Evolutionary conservation across 1,139 yeast genomes (phyloP).

Genomic region (Sugiyamaella sp.): DNA sequence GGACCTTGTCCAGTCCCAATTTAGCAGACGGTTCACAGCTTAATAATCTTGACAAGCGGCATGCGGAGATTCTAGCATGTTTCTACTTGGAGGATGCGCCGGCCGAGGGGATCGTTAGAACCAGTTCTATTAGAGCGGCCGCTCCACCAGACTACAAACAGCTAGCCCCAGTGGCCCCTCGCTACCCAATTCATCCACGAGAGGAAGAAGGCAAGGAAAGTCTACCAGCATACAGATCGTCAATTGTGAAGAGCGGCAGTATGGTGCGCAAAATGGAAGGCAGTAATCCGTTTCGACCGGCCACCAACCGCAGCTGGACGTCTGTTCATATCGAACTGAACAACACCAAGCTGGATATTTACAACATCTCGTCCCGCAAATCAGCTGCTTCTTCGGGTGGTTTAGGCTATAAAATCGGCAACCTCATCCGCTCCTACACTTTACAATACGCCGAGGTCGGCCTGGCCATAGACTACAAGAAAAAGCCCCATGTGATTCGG

Average conservation of each 20-base stretch:
- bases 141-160: constrained; percentile 35
- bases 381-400: constrained; percentile 1
- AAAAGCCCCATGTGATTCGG: constrained; percentile 59
- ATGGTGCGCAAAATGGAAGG: constrained; percentile 43
- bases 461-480: constrained; percentile 68
- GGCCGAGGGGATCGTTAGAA: background rate
- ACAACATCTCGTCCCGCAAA: constrained; percentile 34
- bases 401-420: constrained; percentile 26
- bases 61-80: constrained; percentile 24
- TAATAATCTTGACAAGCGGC: constrained; percentile 19
- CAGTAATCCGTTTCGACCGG: constrained; percentile 40
- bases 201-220: constrained; percentile 40
- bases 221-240: constrained; percentile 42
- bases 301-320: constrained; percentile 55
- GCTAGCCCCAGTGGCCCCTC: constrained; percentile 36
- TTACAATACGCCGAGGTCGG: constrained; percentile 72
- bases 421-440: constrained; percentile 50
- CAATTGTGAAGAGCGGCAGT: constrained; percentile 39
- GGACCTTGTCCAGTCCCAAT: constrained; percentile 25
- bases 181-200: constrained; percentile 39
- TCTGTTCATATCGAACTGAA: constrained; percentile 57
- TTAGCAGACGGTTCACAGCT: constrained; percentile 18
- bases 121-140: background rate
- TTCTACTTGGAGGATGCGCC: constrained; percentile 26
- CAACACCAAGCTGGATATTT: constrained; percentile 58